phyloP scores from a whole-genome alignment of 2,329 filamentous ascomycete species.

The Fusarium odoratissimum region DNA sequence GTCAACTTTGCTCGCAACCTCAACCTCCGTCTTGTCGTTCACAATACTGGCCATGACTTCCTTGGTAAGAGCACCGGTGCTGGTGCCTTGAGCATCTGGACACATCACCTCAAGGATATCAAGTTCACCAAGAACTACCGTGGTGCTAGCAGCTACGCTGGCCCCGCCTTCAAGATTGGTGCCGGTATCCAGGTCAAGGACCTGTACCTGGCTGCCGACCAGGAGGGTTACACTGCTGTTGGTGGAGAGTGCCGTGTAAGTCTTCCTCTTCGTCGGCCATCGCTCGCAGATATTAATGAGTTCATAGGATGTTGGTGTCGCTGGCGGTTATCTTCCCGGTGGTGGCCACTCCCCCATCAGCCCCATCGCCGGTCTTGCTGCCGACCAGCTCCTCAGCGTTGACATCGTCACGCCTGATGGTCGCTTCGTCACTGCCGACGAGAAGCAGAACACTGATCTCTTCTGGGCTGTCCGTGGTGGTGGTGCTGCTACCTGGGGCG shows the following conservation, averaged over 20 bases:
- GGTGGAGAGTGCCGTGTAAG: slow-evolving; percentile 61
- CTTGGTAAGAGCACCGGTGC: slow-evolving; percentile 68
- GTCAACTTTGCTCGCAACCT: slow-evolving; percentile 59
- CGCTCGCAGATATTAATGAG: not conserved
- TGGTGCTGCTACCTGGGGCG: slow-evolving; percentile 61
- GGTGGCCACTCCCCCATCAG: slow-evolving; percentile 67
- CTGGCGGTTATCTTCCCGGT: slow-evolving; percentile 70
- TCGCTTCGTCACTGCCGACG: slow-evolving; percentile 55
- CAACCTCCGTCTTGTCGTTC: slow-evolving; percentile 62
- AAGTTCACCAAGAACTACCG: slow-evolving; percentile 56
- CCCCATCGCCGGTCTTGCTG: slow-evolving; percentile 65
- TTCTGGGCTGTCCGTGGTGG: slow-evolving; percentile 72
- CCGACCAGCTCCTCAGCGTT: slow-evolving; percentile 67
- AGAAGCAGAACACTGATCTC: slow-evolving; percentile 61
- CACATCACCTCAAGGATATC: slow-evolving; percentile 55
- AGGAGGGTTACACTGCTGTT: slow-evolving; percentile 60
- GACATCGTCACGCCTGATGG: slow-evolving; percentile 66
- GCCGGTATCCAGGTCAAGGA: slow-evolving; percentile 65
- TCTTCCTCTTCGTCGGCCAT: accelerated
- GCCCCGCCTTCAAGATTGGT: slow-evolving; percentile 63
- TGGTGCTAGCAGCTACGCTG: slow-evolving; percentile 55
- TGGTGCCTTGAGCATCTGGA: slow-evolving; percentile 55
- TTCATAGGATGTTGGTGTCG: slow-evolving; percentile 61
- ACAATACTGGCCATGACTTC: slow-evolving; percentile 64
- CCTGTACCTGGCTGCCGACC: slow-evolving; percentile 57